These are phyloP conservation scores for Fusarium equiseti DNA, from an alignment of 2,329 filamentous ascomycete genomes.

Conservation along the genomic window DNA sequence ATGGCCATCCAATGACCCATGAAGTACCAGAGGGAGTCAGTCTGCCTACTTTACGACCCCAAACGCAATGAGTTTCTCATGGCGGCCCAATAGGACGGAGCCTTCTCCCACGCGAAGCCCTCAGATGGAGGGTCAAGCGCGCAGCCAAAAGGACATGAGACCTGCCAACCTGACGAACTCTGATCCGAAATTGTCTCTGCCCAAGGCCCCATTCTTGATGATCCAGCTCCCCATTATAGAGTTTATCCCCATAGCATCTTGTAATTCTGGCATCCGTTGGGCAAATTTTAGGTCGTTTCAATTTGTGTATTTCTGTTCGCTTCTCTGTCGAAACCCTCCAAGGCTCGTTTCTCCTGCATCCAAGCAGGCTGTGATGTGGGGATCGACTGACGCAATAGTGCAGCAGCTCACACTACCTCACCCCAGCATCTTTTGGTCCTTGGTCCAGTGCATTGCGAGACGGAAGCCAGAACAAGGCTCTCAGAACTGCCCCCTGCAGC, in stretches of 20 bases:
- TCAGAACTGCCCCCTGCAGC: constrained; percentile 29
- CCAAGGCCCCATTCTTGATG: constrained; percentile 27
- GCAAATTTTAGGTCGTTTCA: constrained; percentile 18
- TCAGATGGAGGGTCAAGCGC: constrained; percentile 46
- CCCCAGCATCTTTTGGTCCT: constrained; percentile 32
- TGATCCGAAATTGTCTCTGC: constrained; percentile 29
- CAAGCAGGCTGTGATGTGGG: constrained; percentile 38
- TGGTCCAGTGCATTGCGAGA: constrained; percentile 30
- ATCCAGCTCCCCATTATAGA: constrained; percentile 14
- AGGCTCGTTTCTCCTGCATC: constrained; percentile 33
- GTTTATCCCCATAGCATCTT: constrained; percentile 6
- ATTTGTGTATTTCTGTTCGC: constrained; percentile 3
- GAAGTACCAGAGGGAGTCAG: constrained; percentile 32
- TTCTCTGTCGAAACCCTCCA: constrained; percentile 19
- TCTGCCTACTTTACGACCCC: constrained; percentile 34
- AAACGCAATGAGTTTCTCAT: constrained; percentile 37
- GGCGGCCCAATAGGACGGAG: constrained; percentile 44
- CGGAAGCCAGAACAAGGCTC: constrained; percentile 38
- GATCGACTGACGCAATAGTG: constrained; percentile 48
- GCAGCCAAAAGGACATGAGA: constrained; percentile 45
- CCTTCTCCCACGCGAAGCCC: constrained; percentile 43
- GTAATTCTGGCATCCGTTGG: constrained; percentile 13
- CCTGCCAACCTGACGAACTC: constrained; percentile 39
- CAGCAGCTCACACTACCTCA: constrained; percentile 41
- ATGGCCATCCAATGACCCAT: constrained; percentile 22